Evolutionary conservation across 768 basidiomycete genomes (phyloP).

Genomic region (Ramaria rubella): DNA sequence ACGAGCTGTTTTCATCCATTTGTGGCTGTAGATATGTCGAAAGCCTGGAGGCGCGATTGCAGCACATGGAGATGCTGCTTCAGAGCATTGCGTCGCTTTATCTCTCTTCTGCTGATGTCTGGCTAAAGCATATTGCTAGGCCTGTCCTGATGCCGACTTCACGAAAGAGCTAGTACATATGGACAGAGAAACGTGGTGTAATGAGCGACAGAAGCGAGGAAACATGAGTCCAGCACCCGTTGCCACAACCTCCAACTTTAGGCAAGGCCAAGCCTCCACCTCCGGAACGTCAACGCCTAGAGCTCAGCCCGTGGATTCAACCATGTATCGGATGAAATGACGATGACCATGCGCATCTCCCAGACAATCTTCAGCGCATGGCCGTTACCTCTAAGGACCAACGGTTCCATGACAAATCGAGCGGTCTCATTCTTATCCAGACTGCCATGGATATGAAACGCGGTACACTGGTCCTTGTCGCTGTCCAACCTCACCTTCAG

Average conservation of each 20-base stretch:
- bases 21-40: conserved; percentile 37
- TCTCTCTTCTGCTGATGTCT: background rate
- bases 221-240: conserved; percentile 26
- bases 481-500: background rate
- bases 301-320: background rate
- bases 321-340: conserved; percentile 17
- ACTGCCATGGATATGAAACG: conserved; percentile 54
- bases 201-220: conserved; percentile 6
- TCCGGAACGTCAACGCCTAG: conserved; percentile 13
- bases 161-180: conserved; percentile 40
- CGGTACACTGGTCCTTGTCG: conserved; percentile 23
- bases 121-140: conserved; percentile 15
- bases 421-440: conserved; percentile 45
- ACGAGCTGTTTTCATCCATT: too few relatives aligned
- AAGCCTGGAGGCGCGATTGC: conserved; percentile 49
- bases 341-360: conserved; percentile 21
- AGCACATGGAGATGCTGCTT: conserved; percentile 44
- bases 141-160: conserved; percentile 34
- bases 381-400: conserved; percentile 30
- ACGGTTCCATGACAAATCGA: conserved; percentile 50
- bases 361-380: conserved; percentile 25
- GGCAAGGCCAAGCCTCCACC: conserved; percentile 19
- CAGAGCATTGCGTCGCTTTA: conserved; percentile 26
- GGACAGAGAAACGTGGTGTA: conserved; percentile 14
- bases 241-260: conserved; percentile 13